A percentile compares a stretch with the other conserved stretches of the same genome.
Evolutionary conservation across 495 filamentous ascomycete genomes (phyloP).

Genomic region (Tuber borchii): DNA sequence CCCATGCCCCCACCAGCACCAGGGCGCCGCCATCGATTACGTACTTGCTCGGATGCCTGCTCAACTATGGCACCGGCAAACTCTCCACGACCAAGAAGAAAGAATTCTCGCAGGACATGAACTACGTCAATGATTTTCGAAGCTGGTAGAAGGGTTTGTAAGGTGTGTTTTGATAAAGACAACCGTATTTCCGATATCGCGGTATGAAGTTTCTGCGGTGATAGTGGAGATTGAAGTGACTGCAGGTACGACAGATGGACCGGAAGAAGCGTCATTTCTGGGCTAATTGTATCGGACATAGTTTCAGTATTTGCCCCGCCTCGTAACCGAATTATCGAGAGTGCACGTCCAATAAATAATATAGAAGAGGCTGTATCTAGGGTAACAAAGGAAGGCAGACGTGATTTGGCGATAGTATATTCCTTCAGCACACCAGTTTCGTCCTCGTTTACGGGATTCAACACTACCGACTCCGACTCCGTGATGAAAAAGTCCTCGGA

Average conservation of each 20-base stretch:
- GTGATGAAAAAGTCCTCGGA: conserved; percentile 76
- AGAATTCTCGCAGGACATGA: conserved; percentile 72
- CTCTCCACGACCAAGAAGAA: conserved; percentile 79
- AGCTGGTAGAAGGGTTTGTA: conserved; percentile 73
- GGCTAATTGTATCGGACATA: conserved; percentile 47
- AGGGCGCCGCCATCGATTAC: conserved; percentile 53
- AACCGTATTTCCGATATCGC: conserved; percentile 69
- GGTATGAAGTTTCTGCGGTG: conserved; percentile 58
- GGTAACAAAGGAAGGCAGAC: conserved; percentile 75
- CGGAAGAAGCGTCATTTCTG: conserved; percentile 60
- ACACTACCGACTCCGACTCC: conserved; percentile 37
- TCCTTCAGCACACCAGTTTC: conserved; percentile 46
- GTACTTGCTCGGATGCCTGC: conserved; percentile 71
- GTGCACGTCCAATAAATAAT: conserved; percentile 80
- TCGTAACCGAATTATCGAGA: conserved; percentile 67
- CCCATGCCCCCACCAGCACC: conserved; percentile 43
- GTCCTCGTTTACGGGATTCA: conserved; percentile 44
- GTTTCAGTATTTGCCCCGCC: conserved; percentile 38
- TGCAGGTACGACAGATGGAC: conserved; percentile 69
- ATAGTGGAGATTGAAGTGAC: conserved; percentile 63
- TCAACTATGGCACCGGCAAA: conserved; percentile 80
- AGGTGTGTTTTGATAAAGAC: conserved; percentile 69
- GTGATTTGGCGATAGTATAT: conserved; percentile 51
- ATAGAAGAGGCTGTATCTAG: conserved; percentile 69
- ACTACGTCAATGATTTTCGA: conserved; percentile 69